Percentiles rank a stretch among this genome's conserved stretches.
Evolutionary conservation across 495 filamentous ascomycete species (phyloP).

Genomic region (Neurospora sp.): DNA sequence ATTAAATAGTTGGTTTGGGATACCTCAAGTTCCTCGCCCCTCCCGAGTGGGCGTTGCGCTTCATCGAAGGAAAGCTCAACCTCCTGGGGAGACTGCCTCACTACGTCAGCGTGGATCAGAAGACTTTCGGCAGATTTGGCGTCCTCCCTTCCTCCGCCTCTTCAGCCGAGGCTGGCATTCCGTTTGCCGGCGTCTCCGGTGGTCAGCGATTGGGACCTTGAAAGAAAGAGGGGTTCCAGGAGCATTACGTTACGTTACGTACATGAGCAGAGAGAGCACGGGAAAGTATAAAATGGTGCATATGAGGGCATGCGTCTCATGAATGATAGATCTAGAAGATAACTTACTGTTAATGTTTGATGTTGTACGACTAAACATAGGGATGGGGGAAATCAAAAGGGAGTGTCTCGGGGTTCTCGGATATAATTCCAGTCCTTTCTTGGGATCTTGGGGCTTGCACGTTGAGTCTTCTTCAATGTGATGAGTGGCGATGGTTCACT

Average conservation of each 20-base stretch:
- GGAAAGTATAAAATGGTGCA: neutral
- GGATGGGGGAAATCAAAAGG: neutral
- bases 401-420: neutral
- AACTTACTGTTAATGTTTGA: neutral
- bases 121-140: constrained; percentile 91
- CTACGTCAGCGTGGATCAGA: constrained; percentile 88
- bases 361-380: neutral
- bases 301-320: neutral
- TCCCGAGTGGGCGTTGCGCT: constrained; percentile 69
- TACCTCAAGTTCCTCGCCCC: constrained; percentile 77
- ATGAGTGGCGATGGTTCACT: neutral
- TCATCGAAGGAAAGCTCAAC: constrained; percentile 76
- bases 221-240: neutral
- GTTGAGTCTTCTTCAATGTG: neutral
- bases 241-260: neutral
- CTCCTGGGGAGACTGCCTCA: constrained; percentile 71
- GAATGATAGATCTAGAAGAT: neutral
- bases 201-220: neutral
- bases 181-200: neutral
- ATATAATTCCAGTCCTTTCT: neutral
- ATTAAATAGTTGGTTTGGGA: constrained; percentile 60
- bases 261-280: neutral
- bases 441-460: neutral
- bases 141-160: constrained; percentile 58
- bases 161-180: constrained; percentile 20